Conservation (phyloP, 352 stramenopile species). For the Phytophthora sp. region DNA sequence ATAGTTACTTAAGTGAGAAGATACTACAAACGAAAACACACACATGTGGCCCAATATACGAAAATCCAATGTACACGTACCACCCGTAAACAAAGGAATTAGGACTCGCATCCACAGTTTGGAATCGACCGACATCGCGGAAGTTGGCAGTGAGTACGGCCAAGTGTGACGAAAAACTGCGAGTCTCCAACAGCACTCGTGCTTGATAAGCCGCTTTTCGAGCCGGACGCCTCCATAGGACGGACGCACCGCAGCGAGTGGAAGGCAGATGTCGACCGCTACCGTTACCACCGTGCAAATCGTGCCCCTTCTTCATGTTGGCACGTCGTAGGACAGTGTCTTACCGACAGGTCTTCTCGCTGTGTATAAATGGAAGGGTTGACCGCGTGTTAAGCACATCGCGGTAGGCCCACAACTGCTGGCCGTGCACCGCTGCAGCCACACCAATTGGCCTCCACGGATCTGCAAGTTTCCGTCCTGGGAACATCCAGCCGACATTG, state of each 20-base stretch:
- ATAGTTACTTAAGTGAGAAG: too few relatives aligned
- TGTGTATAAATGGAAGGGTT: neutral
- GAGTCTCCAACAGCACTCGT: too few relatives aligned
- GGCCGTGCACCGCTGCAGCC: neutral
- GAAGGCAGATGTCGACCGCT: neutral
- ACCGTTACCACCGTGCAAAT: conserved; percentile 15
- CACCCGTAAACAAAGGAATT: conserved; percentile 6
- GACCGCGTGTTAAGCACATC: neutral
- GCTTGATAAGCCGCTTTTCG: too few relatives aligned
- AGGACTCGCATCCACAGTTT: neutral
- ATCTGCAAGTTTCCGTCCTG: too few relatives aligned
- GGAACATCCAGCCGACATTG: conserved; percentile 20
- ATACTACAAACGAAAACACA: neutral
- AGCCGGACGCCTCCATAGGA: conserved; percentile 10
- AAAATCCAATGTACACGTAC: neutral
- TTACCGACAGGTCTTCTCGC: neutral
- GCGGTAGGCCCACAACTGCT: conserved; percentile 4
- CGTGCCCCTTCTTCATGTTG: neutral
- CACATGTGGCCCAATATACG: too few relatives aligned
- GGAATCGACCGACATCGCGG: neutral
- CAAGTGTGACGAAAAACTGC: too few relatives aligned
- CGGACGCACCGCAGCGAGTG: conserved; percentile 1
- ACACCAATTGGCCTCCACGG: neutral
- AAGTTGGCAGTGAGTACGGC: too few relatives aligned
- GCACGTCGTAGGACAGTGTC: conserved; percentile 9